A percentile compares a stretch with the other conserved stretches of the same genome.
phyloP scores from a whole-genome alignment of 2,329 filamentous ascomycete species.

The Cercospora sp. region DNA sequence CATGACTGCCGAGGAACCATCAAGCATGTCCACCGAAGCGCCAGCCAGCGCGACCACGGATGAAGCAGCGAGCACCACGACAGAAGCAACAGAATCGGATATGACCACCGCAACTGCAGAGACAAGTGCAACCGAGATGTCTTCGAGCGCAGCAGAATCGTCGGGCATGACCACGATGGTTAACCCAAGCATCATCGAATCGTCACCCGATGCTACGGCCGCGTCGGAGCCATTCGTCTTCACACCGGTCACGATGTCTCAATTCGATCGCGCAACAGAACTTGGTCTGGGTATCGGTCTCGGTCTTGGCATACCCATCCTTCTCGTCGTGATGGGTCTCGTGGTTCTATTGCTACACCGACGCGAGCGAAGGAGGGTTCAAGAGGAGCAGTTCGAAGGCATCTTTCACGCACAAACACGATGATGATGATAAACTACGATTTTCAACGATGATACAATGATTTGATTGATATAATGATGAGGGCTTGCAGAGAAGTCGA shows the following conservation, averaged over 20 bases:
- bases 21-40: background rate
- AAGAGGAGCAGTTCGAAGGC: conserved; percentile 8
- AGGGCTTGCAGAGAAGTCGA: background rate
- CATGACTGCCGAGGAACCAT: background rate
- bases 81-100: background rate
- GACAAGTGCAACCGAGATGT: background rate
- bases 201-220: conserved; percentile 2
- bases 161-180: conserved; percentile 6
- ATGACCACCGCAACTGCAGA: conserved; percentile 4
- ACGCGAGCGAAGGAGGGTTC: conserved; percentile 3
- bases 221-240: conserved; percentile 9
- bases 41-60: background rate
- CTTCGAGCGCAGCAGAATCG: conserved; percentile 2
- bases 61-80: background rate
- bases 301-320: conserved; percentile 11
- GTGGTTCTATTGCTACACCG: conserved; percentile 1
- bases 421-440: conserved; percentile 3
- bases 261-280: conserved; percentile 9
- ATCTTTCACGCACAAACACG: conserved; percentile 2
- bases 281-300: conserved; percentile 16
- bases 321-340: conserved; percentile 4
- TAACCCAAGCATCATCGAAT: background rate
- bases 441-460: conserved; percentile 5
- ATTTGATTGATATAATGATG: conserved; percentile 8
- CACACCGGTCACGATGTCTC: background rate